Evolutionary conservation across 345 rosid species (phyloP).

Genomic region (Kandelia obovata): DNA sequence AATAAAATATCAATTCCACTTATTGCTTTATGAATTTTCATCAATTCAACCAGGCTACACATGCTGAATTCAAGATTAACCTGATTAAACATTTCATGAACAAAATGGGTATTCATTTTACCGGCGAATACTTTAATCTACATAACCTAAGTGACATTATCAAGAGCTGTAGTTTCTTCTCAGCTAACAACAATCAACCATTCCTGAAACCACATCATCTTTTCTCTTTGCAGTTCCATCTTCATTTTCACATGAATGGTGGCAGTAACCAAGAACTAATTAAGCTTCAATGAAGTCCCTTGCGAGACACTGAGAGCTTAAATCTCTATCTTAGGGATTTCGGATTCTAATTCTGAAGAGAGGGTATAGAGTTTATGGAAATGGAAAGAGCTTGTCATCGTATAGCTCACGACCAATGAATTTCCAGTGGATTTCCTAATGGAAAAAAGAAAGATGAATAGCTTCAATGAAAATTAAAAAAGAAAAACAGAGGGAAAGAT

Average conservation of each 20-base stretch:
- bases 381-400: too few species aligned
- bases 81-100: background rate
- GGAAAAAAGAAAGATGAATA: background rate
- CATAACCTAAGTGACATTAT: slow-evolving; percentile 5
- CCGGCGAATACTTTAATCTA: slow-evolving; percentile 7
- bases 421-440: too few species aligned
- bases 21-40: background rate
- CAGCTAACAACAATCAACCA: background rate
- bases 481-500: background rate
- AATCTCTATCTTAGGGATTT: too few species aligned
- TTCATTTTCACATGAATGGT: background rate
- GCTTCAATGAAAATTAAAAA: background rate
- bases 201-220: background rate
- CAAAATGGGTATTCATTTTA: slow-evolving; percentile 4
- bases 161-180: slow-evolving; percentile 1
- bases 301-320: too few species aligned
- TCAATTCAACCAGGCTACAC: background rate
- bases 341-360: too few species aligned
- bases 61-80: background rate
- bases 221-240: background rate
- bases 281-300: too few species aligned
- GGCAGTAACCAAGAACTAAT: too few species aligned
- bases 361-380: too few species aligned
- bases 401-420: too few species aligned
- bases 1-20: background rate